Evolutionary conservation across 805 yeast genomes (phyloP).

Genomic region (Kockiozyma suomiensis): DNA sequence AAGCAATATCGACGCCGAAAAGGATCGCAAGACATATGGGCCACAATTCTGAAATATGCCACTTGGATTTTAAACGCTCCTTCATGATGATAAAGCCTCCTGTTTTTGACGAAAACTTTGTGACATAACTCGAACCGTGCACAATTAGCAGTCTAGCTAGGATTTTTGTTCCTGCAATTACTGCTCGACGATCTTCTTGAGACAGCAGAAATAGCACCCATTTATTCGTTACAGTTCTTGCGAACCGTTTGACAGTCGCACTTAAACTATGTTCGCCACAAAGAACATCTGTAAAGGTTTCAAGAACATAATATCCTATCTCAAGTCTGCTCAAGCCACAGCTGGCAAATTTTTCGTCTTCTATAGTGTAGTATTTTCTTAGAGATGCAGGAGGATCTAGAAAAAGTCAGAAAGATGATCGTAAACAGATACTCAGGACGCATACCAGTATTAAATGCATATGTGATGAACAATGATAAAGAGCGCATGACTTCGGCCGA

Average conservation of each 20-base stretch:
- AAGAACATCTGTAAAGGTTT: slow-evolving; percentile 47
- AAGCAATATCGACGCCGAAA: slow-evolving; percentile 49
- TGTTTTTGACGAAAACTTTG: slow-evolving; percentile 45
- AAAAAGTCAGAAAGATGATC: not conserved
- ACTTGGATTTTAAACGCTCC: slow-evolving; percentile 50
- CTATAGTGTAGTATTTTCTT: slow-evolving; percentile 14
- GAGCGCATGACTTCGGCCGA: slow-evolving; percentile 58
- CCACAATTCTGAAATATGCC: slow-evolving; percentile 52
- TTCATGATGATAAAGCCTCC: slow-evolving; percentile 55
- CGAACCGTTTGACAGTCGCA: slow-evolving; percentile 46
- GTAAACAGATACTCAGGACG: not conserved
- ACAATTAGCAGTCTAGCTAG: slow-evolving; percentile 54
- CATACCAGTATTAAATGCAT: slow-evolving; percentile 44
- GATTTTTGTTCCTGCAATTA: slow-evolving; percentile 47
- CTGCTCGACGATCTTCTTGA: slow-evolving; percentile 45
- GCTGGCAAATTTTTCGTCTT: slow-evolving; percentile 22
- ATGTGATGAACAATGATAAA: slow-evolving; percentile 55
- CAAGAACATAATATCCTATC: slow-evolving; percentile 41
- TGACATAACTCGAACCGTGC: slow-evolving; percentile 52
- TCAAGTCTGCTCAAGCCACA: slow-evolving; percentile 32
- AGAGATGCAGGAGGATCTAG: slow-evolving; percentile 8
- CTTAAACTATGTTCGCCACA: slow-evolving; percentile 44
- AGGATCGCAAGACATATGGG: slow-evolving; percentile 33
- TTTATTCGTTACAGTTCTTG: slow-evolving; percentile 63
- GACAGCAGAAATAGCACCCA: slow-evolving; percentile 63